Evolutionary conservation across 2,329 filamentous ascomycete species (phyloP).

Genomic region (Amauroascus niger): DNA sequence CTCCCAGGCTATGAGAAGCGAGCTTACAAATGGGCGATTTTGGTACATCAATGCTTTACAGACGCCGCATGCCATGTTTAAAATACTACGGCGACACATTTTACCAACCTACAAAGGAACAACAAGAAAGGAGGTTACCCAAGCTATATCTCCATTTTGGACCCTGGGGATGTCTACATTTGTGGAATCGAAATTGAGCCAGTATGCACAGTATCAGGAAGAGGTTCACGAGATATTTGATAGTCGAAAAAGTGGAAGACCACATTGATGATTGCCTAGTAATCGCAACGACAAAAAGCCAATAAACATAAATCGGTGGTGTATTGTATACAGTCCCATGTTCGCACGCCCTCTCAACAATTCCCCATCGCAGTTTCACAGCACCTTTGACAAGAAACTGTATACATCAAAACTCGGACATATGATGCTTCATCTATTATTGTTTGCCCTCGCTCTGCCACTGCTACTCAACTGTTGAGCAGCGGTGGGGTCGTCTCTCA

Average conservation of each 20-base stretch:
- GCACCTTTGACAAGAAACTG: no score
- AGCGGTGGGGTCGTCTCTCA: no score
- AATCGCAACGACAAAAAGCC: background rate
- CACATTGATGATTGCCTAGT: no score
- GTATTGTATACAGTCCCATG: no score
- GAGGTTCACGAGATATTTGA: conserved; percentile 11
- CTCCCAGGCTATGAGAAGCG: conserved; percentile 4
- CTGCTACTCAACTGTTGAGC: background rate
- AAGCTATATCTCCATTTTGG: conserved; percentile 13
- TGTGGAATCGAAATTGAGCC: conserved; percentile 9
- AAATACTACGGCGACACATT: conserved; percentile 5
- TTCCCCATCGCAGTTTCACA: background rate
- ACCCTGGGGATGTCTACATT: conserved; percentile 12
- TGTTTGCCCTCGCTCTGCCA: background rate
- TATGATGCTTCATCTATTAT: no score
- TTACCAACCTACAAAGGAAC: background rate
- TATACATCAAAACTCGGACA: no score
- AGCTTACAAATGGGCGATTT: conserved; percentile 5
- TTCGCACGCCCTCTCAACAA: no score
- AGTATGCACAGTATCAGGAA: conserved; percentile 6
- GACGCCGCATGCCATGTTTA: conserved; percentile 13
- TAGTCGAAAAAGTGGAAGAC: background rate
- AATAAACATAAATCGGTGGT: background rate
- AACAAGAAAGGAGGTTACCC: no score
- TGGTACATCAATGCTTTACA: conserved; percentile 12